Evolutionary conservation across 2,329 filamentous ascomycete genomes (phyloP).

Genomic region (Neoscytalidium dimidiatum): DNA sequence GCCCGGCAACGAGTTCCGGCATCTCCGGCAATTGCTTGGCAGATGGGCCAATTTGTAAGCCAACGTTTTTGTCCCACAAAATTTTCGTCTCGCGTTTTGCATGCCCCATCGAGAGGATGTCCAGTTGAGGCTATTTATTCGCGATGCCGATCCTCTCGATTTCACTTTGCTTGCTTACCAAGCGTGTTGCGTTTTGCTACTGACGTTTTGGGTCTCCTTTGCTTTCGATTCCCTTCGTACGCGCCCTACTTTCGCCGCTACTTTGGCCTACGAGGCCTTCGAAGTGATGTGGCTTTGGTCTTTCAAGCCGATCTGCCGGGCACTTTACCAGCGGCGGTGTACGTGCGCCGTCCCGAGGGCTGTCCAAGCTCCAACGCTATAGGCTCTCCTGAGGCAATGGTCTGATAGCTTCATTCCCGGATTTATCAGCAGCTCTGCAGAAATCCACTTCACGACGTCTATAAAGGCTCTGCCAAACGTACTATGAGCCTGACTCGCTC

Average conservation of each 20-base stretch:
- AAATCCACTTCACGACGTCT: background rate
- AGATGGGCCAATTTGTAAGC: no score
- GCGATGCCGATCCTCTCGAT: background rate
- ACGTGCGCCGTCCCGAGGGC: background rate
- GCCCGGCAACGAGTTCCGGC: no score
- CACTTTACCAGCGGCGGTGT: background rate
- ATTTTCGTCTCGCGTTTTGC: no score
- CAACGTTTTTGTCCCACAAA: no score
- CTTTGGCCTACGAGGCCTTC: background rate
- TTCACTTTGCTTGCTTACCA: background rate
- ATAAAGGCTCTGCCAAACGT: background rate
- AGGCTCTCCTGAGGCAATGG: background rate
- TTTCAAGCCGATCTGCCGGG: background rate
- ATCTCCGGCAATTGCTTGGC: no score
- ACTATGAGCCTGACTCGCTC: background rate
- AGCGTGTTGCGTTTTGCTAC: background rate
- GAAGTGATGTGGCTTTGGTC: background rate
- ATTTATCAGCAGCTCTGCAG: conserved; percentile 6
- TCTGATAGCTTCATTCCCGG: background rate
- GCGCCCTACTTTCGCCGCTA: background rate
- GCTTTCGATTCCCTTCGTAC: background rate
- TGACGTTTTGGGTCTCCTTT: background rate
- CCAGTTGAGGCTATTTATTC: no score
- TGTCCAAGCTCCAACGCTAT: background rate
- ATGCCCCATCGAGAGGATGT: no score